Evolutionary conservation across 1,139 yeast species (phyloP).

Genomic region (Pichia terricola): DNA sequence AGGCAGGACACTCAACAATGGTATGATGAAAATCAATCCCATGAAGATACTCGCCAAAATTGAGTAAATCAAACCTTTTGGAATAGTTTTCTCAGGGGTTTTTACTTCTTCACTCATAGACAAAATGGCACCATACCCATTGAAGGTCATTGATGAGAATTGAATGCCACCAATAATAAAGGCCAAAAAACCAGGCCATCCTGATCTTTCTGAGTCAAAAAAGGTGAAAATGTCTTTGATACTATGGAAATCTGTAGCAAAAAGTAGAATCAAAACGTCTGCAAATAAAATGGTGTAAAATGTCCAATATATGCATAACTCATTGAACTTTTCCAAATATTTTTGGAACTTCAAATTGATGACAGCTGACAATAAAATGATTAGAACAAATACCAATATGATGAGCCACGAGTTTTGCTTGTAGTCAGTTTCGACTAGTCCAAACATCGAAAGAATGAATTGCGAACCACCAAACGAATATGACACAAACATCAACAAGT

Average conservation of each 20-base stretch:
- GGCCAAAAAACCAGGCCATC: constrained; percentile 61
- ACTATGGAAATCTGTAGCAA: constrained; percentile 53
- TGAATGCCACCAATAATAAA: constrained; percentile 73
- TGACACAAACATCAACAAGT: constrained; percentile 68
- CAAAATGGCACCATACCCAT: constrained; percentile 76
- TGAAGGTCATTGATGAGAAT: constrained; percentile 68
- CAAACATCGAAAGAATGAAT: constrained; percentile 54
- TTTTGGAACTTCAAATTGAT: constrained; percentile 52
- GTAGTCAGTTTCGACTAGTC: constrained; percentile 48
- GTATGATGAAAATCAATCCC: constrained; percentile 64
- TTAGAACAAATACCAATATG: constrained; percentile 42
- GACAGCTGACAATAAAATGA: constrained; percentile 51
- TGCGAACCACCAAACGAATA: constrained; percentile 70
- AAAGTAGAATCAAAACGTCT: constrained; percentile 51
- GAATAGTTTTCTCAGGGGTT: constrained; percentile 64
- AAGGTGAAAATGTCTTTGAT: constrained; percentile 51
- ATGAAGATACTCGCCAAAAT: constrained; percentile 55
- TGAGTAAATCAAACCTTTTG: constrained; percentile 65
- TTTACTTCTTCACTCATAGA: constrained; percentile 79
- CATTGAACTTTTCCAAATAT: constrained; percentile 53
- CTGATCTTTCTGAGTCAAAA: constrained; percentile 62
- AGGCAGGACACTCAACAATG: constrained; percentile 63
- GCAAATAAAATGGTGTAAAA: constrained; percentile 61
- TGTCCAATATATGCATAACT: constrained; percentile 64
- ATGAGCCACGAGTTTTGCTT: constrained; percentile 49